Percentiles rank a stretch among this genome's conserved stretches.
Conservation (phyloP, 2,329 filamentous ascomycete species). For the Ceratocystis diversiconidia region DNA sequence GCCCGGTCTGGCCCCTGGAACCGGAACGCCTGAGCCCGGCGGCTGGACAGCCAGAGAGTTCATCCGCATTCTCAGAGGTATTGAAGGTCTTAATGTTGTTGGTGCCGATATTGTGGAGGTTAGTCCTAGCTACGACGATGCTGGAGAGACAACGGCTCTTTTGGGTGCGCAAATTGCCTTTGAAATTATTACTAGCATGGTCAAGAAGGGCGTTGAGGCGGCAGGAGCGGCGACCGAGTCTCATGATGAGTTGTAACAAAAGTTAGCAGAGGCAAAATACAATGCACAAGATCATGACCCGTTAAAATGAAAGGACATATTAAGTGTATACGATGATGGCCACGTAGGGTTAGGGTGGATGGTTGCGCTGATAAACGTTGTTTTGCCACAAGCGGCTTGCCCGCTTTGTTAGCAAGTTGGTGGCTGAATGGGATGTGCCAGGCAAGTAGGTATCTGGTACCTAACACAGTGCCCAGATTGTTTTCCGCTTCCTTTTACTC, state of each 20-base stretch:
- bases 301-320: neutral
- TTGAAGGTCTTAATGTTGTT: constrained; percentile 72
- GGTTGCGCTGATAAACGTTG: neutral
- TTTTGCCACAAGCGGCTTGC: neutral
- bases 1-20: constrained; percentile 52
- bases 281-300: neutral
- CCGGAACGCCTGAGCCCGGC: constrained; percentile 78
- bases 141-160: constrained; percentile 61
- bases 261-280: too few species aligned
- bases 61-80: constrained; percentile 65
- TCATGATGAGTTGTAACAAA: constrained; percentile 8
- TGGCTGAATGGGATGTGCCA: too few species aligned
- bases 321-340: too few species aligned
- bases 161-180: constrained; percentile 69
- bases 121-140: constrained; percentile 64
- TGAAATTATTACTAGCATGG: constrained; percentile 67
- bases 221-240: neutral
- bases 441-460: neutral
- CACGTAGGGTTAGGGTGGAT: neutral
- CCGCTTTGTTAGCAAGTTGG: neutral
- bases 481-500: neutral
- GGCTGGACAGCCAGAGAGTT: constrained; percentile 85
- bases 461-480: neutral
- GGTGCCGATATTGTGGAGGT: constrained; percentile 88
- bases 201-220: constrained; percentile 32